Evolutionary conservation across 139 green algal species (phyloP), one percentile per base, ranked within the genome.

Genomic region (Chlamydomonas urium): DNA sequence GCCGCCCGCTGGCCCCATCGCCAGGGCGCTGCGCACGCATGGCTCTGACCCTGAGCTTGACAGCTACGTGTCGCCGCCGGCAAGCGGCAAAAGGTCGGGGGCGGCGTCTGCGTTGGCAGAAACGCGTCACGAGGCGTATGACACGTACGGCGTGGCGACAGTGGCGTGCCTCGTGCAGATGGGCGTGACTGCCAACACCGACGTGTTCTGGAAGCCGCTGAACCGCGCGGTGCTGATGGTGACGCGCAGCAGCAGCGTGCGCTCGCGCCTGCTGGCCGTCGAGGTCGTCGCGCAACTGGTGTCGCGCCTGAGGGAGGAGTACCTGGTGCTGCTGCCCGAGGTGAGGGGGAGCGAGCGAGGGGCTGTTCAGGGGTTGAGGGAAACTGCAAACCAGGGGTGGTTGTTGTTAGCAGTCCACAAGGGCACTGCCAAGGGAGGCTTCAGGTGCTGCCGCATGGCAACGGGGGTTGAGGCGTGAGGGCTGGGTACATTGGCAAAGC

Each of bases 131-230:
- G 61, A 69, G 29, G 8, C 29, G 19, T 69, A 69, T n/a, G 61
- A 69, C 34, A 26, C 61, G 5, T 21, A 21, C 19, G 80, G 81
- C 24, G 69, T 65, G 32, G 86, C 86, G 1, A 61, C 74, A 0
- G 79, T 85, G 24, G 76, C 67, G 3, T 73, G 66, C 0, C 71
- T 98, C 24, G 80, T 89, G 47, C 79, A 92, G 66, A 79, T 97
- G 90, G 92, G 87, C 0, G 62, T 92, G 1, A 77, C 89, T 0
- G 82, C 81, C 14, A 84, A 87, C 69, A 86, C 70, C 21, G 93
- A 97, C 42, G 79, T 73, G 26, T 34, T 83, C 58, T 98, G 91
- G 90, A 91, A 94, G 76, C 89, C 86, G 36, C 74, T 98, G 28
- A 96, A 98, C 65, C 83, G 88, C 50, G 71, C 45, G 77, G 72